Conservation (phyloP, 2,329 filamentous ascomycete species). For the Aspergillus piperis region DNA sequence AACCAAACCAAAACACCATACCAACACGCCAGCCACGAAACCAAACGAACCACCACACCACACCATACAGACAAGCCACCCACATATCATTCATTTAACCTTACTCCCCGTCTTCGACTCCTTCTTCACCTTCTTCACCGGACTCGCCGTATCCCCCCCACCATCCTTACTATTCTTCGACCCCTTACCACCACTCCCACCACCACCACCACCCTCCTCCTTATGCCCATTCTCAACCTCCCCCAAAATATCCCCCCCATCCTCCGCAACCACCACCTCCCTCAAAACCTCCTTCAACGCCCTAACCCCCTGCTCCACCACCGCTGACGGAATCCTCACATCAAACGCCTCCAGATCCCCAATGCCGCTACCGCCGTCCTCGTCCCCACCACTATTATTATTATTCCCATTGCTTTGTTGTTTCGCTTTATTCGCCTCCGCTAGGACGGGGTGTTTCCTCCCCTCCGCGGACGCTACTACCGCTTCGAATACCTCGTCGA, state of each 20-base stretch:
- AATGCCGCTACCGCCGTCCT: slow-evolving; percentile 14
- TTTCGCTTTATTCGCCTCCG: slow-evolving; percentile 15
- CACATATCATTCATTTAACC: slow-evolving; percentile 21
- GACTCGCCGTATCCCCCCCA: slow-evolving; percentile 16
- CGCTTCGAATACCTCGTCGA: slow-evolving; percentile 57
- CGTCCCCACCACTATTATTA: neutral
- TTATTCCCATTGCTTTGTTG: slow-evolving; percentile 26
- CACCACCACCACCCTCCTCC: slow-evolving; percentile 2
- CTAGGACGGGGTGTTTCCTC: slow-evolving; percentile 32
- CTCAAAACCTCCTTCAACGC: slow-evolving; percentile 55
- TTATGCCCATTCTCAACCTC: slow-evolving; percentile 11
- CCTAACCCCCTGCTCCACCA: slow-evolving; percentile 53
- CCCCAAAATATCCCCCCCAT: slow-evolving; percentile 15
- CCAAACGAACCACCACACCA: neutral
- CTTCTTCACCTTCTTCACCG: slow-evolving; percentile 29
- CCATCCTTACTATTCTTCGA: neutral
- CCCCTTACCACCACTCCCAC: slow-evolving; percentile 4
- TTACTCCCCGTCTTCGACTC: slow-evolving; percentile 26
- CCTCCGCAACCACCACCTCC: slow-evolving; percentile 50
- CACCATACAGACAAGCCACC: neutral
- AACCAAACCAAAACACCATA: too few relatives aligned
- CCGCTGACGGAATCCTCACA: slow-evolving; percentile 52
- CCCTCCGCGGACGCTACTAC: slow-evolving; percentile 52
- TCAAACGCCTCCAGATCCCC: slow-evolving; percentile 43
- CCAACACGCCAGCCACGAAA: neutral